Evolutionary conservation across 768 basidiomycete species (phyloP), one percentile per base, ranked within the genome.

Genomic region (Tephrocybe sp.): DNA sequence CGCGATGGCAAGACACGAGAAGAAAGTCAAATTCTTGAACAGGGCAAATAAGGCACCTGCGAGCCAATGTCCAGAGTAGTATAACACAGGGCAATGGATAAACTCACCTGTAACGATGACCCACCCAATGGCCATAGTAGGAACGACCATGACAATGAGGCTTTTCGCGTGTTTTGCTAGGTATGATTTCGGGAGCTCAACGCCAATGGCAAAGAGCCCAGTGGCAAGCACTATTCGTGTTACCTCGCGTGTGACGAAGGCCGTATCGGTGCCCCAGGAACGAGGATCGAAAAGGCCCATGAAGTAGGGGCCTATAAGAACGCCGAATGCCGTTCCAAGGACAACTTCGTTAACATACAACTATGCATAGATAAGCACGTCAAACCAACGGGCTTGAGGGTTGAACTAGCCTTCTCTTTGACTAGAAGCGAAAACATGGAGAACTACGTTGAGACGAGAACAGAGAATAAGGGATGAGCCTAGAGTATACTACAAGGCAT

Each of bases 321-420:
- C 64, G 3, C 81, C 79, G 48, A 84, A 84, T 0, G 76, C 75
- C 0, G 93, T 94, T 1, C 92, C 94, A 21, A 96, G 83, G 19
- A 94, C 86, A 32, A 95, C 94, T 73, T 98, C 96, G 58, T 92
- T 97, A 56, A 97, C 80, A 60, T 87, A 96, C 5, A 95, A 61
- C 81, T 91, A 44, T 9, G 16, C 5, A 7, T 2, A 36, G 11
- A 9, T 40, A 16, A 13, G 5, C 4, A 21, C 15, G 9, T 22
- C 2, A 18, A 24, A 13, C 38, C n/a, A n/a, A n/a, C n/a, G n/a
- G 21, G 49, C 4, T 27, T 15, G 21, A n/a, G n/a, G n/a, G 11
- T 5, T 11, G 5, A 3, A 59, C 65, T 9, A 36, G 87, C 89
- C 72, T 73, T 84, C 67, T 97, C 91, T 67, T 89, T 90, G 36